Evolutionary conservation across 2,329 filamentous ascomycete genomes (phyloP).

Genomic region (Elsinoe necatrix): DNA sequence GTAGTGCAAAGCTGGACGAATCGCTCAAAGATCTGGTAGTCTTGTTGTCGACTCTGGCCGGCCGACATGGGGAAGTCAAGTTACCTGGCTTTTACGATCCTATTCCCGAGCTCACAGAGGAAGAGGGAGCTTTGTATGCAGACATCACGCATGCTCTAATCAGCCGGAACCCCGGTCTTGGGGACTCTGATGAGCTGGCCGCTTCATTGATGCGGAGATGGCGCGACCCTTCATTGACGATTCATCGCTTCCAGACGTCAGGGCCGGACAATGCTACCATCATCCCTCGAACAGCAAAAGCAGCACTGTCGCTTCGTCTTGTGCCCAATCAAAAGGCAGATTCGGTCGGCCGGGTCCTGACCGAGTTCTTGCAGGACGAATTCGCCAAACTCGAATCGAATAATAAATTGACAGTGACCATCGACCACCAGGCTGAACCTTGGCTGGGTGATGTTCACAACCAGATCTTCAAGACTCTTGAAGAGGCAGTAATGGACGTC

Average conservation of each 20-base stretch:
- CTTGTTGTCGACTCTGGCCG: slow-evolving; percentile 73
- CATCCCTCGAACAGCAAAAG: slow-evolving; percentile 81
- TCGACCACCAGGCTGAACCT: slow-evolving; percentile 89
- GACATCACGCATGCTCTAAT: slow-evolving; percentile 74
- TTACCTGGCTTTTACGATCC: slow-evolving; percentile 85
- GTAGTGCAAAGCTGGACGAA: slow-evolving; percentile 81
- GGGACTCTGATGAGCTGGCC: slow-evolving; percentile 62
- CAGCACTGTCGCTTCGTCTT: slow-evolving; percentile 79
- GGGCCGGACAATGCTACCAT: slow-evolving; percentile 81
- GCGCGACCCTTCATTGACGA: slow-evolving; percentile 89
- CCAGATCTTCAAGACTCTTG: slow-evolving; percentile 81
- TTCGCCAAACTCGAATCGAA: slow-evolving; percentile 69
- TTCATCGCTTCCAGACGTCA: slow-evolving; percentile 87
- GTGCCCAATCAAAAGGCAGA: slow-evolving; percentile 88
- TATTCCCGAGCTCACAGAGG: slow-evolving; percentile 63
- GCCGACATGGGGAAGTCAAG: slow-evolving; percentile 67
- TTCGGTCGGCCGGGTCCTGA: slow-evolving; percentile 61
- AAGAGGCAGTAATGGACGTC: slow-evolving; percentile 72
- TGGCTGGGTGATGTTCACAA: slow-evolving; percentile 92
- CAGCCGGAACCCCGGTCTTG: slow-evolving; percentile 57
- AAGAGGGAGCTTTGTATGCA: slow-evolving; percentile 72
- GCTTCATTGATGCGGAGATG: slow-evolving; percentile 83
- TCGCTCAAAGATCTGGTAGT: slow-evolving; percentile 84
- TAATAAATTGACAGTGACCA: slow-evolving; percentile 70
- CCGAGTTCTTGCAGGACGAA: slow-evolving; percentile 57